phyloP scores from a whole-genome alignment of 225 moss, liverwort and hornwort species.

The Climacium dendroides region DNA sequence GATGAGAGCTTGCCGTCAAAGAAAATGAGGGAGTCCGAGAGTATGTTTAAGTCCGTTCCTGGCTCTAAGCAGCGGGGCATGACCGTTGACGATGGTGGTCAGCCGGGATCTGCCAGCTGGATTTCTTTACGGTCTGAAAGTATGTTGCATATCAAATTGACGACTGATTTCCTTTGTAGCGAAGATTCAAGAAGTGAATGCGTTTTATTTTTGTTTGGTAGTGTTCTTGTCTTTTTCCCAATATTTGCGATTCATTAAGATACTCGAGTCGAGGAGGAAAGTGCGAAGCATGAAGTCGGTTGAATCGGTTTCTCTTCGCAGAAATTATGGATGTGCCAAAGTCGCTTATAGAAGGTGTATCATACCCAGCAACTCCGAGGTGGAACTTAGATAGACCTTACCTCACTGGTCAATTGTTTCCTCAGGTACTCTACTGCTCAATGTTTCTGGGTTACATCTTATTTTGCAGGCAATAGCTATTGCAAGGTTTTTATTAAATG shows the following conservation, averaged over 20 bases:
- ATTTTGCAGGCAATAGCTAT: background rate
- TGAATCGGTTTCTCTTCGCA: conserved; percentile 9
- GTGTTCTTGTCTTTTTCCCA: background rate
- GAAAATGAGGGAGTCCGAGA: conserved; percentile 48
- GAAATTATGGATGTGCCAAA: conserved; percentile 67
- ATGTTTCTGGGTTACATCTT: background rate
- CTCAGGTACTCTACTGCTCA: conserved; percentile 39
- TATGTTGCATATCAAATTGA: conserved; percentile 8
- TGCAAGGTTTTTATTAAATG: background rate
- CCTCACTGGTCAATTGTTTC: conserved; percentile 76
- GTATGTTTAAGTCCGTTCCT: conserved; percentile 16
- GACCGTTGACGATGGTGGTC: conserved; percentile 40
- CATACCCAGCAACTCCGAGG: conserved; percentile 87
- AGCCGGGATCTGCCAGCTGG: conserved; percentile 40
- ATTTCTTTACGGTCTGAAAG: conserved; percentile 44
- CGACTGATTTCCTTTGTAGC: background rate
- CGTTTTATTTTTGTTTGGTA: background rate
- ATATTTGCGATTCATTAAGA: background rate
- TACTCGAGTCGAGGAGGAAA: background rate
- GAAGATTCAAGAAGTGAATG: background rate
- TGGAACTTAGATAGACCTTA: conserved; percentile 93
- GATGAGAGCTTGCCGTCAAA: conserved; percentile 37
- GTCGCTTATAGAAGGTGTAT: conserved; percentile 81
- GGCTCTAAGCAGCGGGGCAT: conserved; percentile 30
- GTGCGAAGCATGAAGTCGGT: background rate